Evolutionary conservation across 768 basidiomycete species (phyloP), one percentile per base, ranked within the genome.

Genomic region (Suillus spraguei): DNA sequence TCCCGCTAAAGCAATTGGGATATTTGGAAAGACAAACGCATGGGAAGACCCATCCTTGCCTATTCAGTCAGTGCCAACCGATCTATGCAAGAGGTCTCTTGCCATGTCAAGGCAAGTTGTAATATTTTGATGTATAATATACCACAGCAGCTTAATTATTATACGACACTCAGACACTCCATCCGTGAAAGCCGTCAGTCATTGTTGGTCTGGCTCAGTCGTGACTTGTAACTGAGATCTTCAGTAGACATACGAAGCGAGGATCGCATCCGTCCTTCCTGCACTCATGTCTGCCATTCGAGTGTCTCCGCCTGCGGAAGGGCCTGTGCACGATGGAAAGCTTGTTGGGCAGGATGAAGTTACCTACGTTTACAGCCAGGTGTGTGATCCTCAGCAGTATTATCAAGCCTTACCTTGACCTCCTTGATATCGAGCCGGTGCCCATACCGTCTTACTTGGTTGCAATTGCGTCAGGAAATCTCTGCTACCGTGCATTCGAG

Each of bases 61-160:
- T 98, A 17, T 98, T 95, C 79, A 94, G 92, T 64, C 96, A 97
- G 70, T 93, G 91, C 70, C 95, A 97, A 67, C 93, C 96, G 4
- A 97, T 95, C 67, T 90, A 96, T 71, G 91, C 91, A 3, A 86
- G 95, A 35, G 83, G 88, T 4, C 75, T 97, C 47, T 83, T 85
- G 0, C 95, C 95, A 3, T 70, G 94, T 63, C 94, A 96, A 83
- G 90, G 90, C 86, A 47, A 36, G 42, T 58, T 53, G 42, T 49
- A 28, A 32, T 50, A 53, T 22, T 7, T 50, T 7, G 16, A 24
- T 9, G 60, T 24, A 59, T 33, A 60, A 16, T 13, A 28, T 41
- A 9, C 24, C 16, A 9, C 5, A 41, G 24, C 24, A 22, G 17
- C 17, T 42, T 41, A 41, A 32, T 39, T 5, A 38, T 10, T 17